Evolutionary conservation across 2,329 filamentous ascomycete genomes (phyloP), one percentile per base, ranked within the genome.

Genomic region (Hypomyces rosellus): DNA sequence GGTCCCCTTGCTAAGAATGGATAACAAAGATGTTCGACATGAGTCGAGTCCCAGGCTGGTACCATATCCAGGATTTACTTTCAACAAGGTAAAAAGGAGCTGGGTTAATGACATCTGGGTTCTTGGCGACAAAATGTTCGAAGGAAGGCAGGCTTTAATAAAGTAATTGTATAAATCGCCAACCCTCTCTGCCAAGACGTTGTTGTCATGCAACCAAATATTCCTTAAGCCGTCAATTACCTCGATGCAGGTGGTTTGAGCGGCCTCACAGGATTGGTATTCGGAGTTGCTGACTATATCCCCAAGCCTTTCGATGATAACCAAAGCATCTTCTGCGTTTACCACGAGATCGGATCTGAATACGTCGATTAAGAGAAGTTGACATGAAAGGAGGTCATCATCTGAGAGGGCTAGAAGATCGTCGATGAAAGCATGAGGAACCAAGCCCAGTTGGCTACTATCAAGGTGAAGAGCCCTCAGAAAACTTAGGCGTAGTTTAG

Each of bases 141-240:
- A 84, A 5, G 79, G 76, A 22, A 96, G 69, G 30, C 84, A 80
- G 15, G 76, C 76, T 48, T 81, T 80, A 43, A 90, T 77, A 56
- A 93, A 85, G 72, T 89, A 89, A 41, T 79, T 71, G 65, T 97
- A 97, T 16, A 96, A 71, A 53, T 95, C 85, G 16, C 82, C 78
- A 3, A 85, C 88, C 38, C 79, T 75, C 3, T 80, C 77, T n/a
- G 76, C 77, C 3, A 96, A 71, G 1, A 81, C 73, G 34, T 78
- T 76, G 18, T 74, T 71, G 38, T 78, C 74, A 18, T 80, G 74
- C 2, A 75, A 69, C 88, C 88, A 93, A 37, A 81, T 70, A 12
- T 70, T 66, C 37, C 81, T 77, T 46, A 89, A 75, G 34, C 78
- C 80, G 46, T 78, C 71, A 63, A 96, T 77, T 49, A 88, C 70